A percentile compares a stretch with the other conserved stretches of the same genome.
phyloP scores from a whole-genome alignment of 768 basidiomycete genomes.

The Termitomyces sp. region DNA sequence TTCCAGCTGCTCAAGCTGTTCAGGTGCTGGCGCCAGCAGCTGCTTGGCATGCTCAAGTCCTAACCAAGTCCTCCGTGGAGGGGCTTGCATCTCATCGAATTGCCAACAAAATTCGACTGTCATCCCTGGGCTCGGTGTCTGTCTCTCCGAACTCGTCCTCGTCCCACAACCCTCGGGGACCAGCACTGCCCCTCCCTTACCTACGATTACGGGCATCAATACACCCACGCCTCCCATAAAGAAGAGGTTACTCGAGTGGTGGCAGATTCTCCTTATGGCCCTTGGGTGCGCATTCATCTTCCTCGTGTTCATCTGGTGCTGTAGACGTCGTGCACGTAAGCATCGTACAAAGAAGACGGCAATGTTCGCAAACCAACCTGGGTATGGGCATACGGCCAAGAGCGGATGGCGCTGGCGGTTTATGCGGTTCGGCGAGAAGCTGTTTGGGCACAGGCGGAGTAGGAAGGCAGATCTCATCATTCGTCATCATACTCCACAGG shows the following conservation, averaged over 20 bases:
- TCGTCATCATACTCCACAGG: conserved; percentile 1
- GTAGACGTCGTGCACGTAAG: conserved; percentile 66
- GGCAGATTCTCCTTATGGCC: conserved; percentile 82
- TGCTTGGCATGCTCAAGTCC: conserved; percentile 56
- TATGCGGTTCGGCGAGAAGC: conserved; percentile 50
- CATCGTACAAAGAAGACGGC: conserved; percentile 64
- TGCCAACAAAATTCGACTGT: conserved; percentile 55
- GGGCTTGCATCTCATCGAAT: conserved; percentile 53
- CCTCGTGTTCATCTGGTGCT: conserved; percentile 59
- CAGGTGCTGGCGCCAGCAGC: conserved; percentile 47
- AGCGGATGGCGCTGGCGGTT: conserved; percentile 55
- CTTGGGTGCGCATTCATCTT: conserved; percentile 82
- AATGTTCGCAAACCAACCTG: conserved; percentile 44
- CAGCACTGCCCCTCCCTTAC: conserved; percentile 42
- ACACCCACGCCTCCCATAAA: conserved; percentile 35
- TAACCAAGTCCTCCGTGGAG: conserved; percentile 39
- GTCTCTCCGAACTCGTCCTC: conserved; percentile 67
- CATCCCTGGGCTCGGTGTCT: conserved; percentile 70
- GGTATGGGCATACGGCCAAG: conserved; percentile 32
- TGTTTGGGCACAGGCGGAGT: conserved; percentile 49
- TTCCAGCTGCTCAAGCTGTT: conserved; percentile 61
- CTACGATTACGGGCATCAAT: conserved; percentile 53
- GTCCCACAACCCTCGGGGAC: conserved; percentile 46
- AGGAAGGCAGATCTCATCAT: conserved; percentile 7
- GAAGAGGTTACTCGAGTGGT: conserved; percentile 57